These are phyloP conservation scores for Bisporella sp. DNA, from an alignment of 2,329 filamentous ascomycete genomes.

Conservation along the genomic window DNA sequence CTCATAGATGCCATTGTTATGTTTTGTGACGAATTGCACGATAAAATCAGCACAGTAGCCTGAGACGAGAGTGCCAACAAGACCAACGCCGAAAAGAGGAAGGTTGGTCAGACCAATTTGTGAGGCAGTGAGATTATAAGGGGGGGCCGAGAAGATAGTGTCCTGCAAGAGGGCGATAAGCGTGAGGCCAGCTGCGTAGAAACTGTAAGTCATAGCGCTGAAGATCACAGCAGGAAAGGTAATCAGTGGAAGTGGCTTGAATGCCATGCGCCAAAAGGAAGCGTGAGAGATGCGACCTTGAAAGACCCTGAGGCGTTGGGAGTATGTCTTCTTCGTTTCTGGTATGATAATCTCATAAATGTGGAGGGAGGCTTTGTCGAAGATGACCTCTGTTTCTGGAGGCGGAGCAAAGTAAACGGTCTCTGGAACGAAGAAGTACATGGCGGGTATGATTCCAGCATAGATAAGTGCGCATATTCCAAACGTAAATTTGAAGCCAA, in stretches of 20 bases:
- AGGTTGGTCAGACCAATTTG: conserved; percentile 17
- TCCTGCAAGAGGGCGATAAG: conserved; percentile 20
- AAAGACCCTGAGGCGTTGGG: conserved; percentile 30
- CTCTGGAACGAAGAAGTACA: conserved; percentile 39
- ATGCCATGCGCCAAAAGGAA: conserved; percentile 30
- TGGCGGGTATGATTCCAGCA: conserved; percentile 31
- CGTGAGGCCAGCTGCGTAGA: conserved; percentile 17
- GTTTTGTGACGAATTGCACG: conserved; percentile 37
- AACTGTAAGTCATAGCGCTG: conserved; percentile 16
- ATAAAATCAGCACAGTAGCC: conserved; percentile 31
- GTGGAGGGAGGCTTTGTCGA: conserved; percentile 19
- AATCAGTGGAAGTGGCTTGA: conserved; percentile 41
- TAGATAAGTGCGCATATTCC: conserved; percentile 35
- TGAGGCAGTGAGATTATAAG: conserved; percentile 15
- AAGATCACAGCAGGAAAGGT: conserved; percentile 39
- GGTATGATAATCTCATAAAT: conserved; percentile 20
- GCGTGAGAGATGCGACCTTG: conserved; percentile 32
- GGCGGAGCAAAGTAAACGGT: conserved; percentile 28
- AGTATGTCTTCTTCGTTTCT: conserved; percentile 27
- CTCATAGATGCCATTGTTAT: conserved; percentile 44
- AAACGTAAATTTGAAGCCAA: conserved; percentile 30
- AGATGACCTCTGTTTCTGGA: conserved; percentile 14
- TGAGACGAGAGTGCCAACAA: conserved; percentile 30
- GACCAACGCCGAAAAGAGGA: conserved; percentile 13
- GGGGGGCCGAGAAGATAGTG: conserved; percentile 15